Percentiles rank a stretch among this genome's conserved stretches.
Evolutionary conservation across 2,329 filamentous ascomycete genomes (phyloP).

Genomic region (Aspergillus terreus): DNA sequence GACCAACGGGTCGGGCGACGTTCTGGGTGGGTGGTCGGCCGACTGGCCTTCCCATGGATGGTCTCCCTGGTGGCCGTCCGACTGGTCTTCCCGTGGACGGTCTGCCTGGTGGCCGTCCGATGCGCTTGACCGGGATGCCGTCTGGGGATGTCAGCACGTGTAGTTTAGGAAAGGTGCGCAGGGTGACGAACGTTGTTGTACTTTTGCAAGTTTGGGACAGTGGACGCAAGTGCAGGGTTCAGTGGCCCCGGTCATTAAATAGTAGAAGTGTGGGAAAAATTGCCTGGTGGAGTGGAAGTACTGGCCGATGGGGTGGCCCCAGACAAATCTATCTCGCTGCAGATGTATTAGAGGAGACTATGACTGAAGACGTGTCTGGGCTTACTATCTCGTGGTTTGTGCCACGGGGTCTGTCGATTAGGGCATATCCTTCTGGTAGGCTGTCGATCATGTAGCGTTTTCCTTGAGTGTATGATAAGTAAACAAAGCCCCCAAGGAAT

Average conservation of each 20-base stretch:
- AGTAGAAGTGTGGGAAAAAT: slow-evolving; percentile 56
- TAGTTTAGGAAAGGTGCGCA: background rate
- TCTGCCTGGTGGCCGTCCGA: slow-evolving; percentile 1
- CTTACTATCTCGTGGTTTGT: slow-evolving; percentile 33
- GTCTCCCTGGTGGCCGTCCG: slow-evolving; percentile 1
- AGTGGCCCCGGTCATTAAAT: slow-evolving; percentile 49
- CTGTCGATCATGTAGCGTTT: slow-evolving; percentile 49
- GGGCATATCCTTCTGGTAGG: slow-evolving; percentile 53
- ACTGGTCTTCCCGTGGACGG: background rate
- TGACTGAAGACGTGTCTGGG: background rate
- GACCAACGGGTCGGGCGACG: slow-evolving; percentile 4
- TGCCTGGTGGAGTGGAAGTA: slow-evolving; percentile 52
- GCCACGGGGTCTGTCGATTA: slow-evolving; percentile 49
- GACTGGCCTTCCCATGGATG: background rate
- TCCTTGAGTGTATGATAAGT: slow-evolving; percentile 23
- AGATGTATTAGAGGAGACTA: slow-evolving; percentile 1
- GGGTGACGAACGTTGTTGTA: slow-evolving; percentile 8
- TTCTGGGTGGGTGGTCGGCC: slow-evolving; percentile 3
- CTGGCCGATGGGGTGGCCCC: slow-evolving; percentile 51
- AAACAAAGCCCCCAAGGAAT: background rate
- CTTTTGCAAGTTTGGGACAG: slow-evolving; percentile 33
- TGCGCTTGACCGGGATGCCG: background rate
- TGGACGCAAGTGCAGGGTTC: slow-evolving; percentile 49
- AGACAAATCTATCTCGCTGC: slow-evolving; percentile 54
- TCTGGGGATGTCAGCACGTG: background rate